phyloP scores from a whole-genome alignment of 805 yeast genomes.

The Candida montana region DNA sequence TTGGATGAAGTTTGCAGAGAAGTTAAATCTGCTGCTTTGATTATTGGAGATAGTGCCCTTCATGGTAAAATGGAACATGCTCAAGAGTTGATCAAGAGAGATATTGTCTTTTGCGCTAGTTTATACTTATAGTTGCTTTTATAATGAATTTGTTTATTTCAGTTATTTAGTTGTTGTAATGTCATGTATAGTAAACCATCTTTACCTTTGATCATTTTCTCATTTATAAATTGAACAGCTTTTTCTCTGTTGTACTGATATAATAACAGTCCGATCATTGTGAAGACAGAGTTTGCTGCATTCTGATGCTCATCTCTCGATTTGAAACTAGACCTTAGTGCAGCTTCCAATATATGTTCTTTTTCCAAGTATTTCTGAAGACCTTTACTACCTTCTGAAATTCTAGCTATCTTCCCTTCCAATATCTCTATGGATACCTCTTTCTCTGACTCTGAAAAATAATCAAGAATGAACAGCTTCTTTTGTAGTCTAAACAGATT shows the following conservation, averaged over 20 bases:
- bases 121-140: conserved; percentile 54
- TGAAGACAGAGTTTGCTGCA: conserved; percentile 13
- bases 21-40: conserved; percentile 87
- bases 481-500: conserved; percentile 10
- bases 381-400: not conserved
- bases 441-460: conserved; percentile 4
- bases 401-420: not conserved
- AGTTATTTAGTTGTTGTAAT: conserved; percentile 7
- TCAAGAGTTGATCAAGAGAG: conserved; percentile 92
- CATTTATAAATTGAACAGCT: conserved; percentile 18
- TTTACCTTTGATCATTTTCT: conserved; percentile 15
- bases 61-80: conserved; percentile 88
- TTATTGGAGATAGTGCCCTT: conserved; percentile 88
- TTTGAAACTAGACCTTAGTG: conserved; percentile 1
- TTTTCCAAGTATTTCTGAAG: not conserved
- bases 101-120: conserved; percentile 95
- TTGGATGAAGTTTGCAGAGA: conserved; percentile 93
- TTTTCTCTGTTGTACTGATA: conserved; percentile 14
- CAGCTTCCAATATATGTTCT: not conserved
- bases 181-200: conserved; percentile 18
- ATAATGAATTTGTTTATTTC: not conserved
- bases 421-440: not conserved
- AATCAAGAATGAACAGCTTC: conserved; percentile 8
- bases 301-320: not conserved
- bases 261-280: conserved; percentile 24